Evolutionary conservation across 495 filamentous ascomycete genomes (phyloP).

Genomic region (Penicillium atrosanguineum): DNA sequence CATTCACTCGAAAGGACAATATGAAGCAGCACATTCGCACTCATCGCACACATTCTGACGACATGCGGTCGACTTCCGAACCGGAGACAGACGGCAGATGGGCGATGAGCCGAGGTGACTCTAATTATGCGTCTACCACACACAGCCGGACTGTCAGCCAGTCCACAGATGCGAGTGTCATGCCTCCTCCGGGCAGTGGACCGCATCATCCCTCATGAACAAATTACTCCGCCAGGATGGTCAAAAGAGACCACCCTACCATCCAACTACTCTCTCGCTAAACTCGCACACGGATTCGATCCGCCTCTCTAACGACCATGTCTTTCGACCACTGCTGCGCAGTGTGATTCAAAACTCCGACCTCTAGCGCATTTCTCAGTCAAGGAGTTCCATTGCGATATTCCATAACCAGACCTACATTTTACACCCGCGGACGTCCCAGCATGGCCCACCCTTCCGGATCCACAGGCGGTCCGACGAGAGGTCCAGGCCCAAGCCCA

Average conservation of each 20-base stretch:
- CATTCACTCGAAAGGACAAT: constrained; percentile 95
- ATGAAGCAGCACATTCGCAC: constrained; percentile 98
- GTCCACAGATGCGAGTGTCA: constrained; percentile 14
- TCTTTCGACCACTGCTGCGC: constrained; percentile 16
- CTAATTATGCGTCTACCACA: constrained; percentile 9
- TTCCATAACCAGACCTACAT: not conserved
- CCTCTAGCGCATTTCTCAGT: not conserved
- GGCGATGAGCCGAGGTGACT: constrained; percentile 12
- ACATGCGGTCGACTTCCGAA: constrained; percentile 31
- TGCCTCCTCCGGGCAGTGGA: constrained; percentile 7
- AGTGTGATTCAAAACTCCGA: constrained; percentile 1
- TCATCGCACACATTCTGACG: constrained; percentile 53
- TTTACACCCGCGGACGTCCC: constrained; percentile 1
- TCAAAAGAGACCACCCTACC: not conserved
- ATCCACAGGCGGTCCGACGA: constrained; percentile 3
- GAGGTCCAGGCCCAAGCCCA: not conserved
- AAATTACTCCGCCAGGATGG: not conserved
- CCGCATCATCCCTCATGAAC: constrained; percentile 10
- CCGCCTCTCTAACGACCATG: not conserved
- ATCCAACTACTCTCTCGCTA: not conserved
- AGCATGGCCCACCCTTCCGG: constrained; percentile 6
- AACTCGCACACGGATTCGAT: constrained; percentile 1
- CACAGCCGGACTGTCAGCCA: constrained; percentile 30
- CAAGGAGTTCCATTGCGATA: not conserved
- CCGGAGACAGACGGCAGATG: constrained; percentile 25